Base-by-base conservation (phyloP, 768 basidiomycete genomes). In the Trametes sanguinea region DNA sequence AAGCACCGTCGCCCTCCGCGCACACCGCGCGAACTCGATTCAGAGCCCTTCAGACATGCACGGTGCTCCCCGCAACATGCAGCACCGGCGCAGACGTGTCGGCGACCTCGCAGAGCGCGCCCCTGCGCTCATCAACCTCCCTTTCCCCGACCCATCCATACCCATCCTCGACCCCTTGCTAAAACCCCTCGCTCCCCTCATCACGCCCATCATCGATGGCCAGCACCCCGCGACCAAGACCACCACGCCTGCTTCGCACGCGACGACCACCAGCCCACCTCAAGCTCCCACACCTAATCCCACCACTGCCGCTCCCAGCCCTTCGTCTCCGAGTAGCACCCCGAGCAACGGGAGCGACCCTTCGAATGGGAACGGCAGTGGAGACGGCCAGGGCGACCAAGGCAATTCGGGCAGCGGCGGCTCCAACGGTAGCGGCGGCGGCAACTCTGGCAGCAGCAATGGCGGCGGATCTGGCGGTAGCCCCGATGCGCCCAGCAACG, bases 121-220 rank as follows among this genome's bases (percentile, higher is more conserved):
- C 16, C 78, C 80, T 39, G 64, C 73, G 2, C 77, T 78, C 63
- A 69, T 79, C 43, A 73, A 75, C 39, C 66, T 79, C 2, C 72
- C 78, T 35, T 62, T 78, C 29, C 72, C 78, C 7, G 47, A 79
- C 27, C 78, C 79, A 13, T 74, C 78, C 7, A 67, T 82, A 40
- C 79, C 82, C 2, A 51, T 83, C 32, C 65, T 37, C 35, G 69
- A 70, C n/a, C 72, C 76, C 2, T 27, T 84, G 8, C 46, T 77
- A 14, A 51, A 60, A 37, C 56, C 62, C 5, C 54, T 78, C 40
- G 72, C 62, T 22, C 70, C 78, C 27, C 30, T 82, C 35, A 42
- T 80, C 22, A 68, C 69, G 10, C 67, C 68, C 6, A 52, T 71
- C 60, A 66, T 74, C 29, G 69, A 45, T 42, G 72, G 57, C 44